Evolutionary conservation across 2,329 filamentous ascomycete species (phyloP), one percentile per base, ranked within the genome.

Genomic region (Orbilia blumenaviensis): DNA sequence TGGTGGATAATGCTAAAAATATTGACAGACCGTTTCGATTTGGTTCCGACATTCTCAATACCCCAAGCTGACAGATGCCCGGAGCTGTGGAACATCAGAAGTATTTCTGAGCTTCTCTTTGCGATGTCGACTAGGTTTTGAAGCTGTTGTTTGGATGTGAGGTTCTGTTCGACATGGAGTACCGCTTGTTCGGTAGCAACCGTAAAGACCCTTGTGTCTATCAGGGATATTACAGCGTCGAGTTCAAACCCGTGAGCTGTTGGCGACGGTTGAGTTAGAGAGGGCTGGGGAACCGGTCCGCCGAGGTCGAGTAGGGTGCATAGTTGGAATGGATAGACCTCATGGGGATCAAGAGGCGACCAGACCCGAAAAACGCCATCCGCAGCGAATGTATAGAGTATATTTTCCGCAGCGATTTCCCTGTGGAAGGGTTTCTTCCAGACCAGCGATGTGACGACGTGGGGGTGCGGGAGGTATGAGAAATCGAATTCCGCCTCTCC

Each of bases 1-100:
- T 94, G 88, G 80, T 96, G 92, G 0, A 92, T 89, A 79, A 97
- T 90, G 81, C 93, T 95, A 84, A 95, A 96, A n/a, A 94, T 88
- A 77, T 90, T 89, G 27, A 89, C 86, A 2, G 87, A 86, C 73
- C 88, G 88, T 78, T 88, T 88, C 32, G 86, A 85, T 80, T 90
- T 92, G 79, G 88, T 89, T 36, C 91, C 90, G 18, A 96, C 88
- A 80, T 94, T 94, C 82, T 98, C 94, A 67, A 99, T 84, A 0
- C 93, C 94, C 92, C 94, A 97, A 0, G 92, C 93, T 42, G 92
- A 93, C 91, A 98, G 92, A 78, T 90, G 89, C 0, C 94, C 94
- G 54, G 87, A 85, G n/a, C 90, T 89, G 82, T 98, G 93, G 54
- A 97, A 85, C 7, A 94, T 89, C 23, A 98, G 86, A 79, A 93